Conservation (phyloP, 2,329 filamentous ascomycete species). For the Calonectria honghensis region DNA sequence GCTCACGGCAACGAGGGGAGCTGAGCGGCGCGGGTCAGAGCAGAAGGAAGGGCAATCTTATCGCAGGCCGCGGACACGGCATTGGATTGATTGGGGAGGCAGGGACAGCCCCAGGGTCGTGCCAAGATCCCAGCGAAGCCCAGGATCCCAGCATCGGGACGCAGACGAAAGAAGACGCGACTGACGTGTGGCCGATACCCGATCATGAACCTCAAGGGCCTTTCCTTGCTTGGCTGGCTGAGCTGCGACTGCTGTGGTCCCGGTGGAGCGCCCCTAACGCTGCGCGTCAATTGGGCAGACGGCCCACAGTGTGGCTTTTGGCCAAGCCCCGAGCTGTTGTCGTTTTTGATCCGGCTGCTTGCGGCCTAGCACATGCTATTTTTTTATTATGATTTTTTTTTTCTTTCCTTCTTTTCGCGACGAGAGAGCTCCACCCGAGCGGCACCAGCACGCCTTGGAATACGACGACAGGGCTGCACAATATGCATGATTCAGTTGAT, state of each 20-base stretch:
- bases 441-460: not conserved
- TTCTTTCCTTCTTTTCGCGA: not conserved
- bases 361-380: not conserved
- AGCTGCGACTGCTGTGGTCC: too few species aligned
- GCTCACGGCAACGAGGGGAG: constrained; percentile 1
- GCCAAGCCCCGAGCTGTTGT: not conserved
- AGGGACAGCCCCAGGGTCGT: too few species aligned
- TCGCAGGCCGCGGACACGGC: not conserved
- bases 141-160: not conserved
- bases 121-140: too few species aligned
- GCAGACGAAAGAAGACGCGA: constrained; percentile 11
- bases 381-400: not conserved
- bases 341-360: not conserved
- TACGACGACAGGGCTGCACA: constrained; percentile 4
- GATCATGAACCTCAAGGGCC: not conserved
- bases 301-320: not conserved
- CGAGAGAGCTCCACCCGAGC: not conserved
- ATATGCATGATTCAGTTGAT: constrained; percentile 21
- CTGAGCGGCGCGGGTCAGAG: constrained; percentile 14
- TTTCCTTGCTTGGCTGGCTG: too few species aligned
- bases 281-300: not conserved
- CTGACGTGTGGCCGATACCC: constrained; percentile 18
- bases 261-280: not conserved
- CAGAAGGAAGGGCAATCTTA: not conserved
- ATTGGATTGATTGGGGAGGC: too few species aligned